Base-by-base conservation (phyloP, 1,284 basidiomycete species). In the Malassezia slooffiae region DNA sequence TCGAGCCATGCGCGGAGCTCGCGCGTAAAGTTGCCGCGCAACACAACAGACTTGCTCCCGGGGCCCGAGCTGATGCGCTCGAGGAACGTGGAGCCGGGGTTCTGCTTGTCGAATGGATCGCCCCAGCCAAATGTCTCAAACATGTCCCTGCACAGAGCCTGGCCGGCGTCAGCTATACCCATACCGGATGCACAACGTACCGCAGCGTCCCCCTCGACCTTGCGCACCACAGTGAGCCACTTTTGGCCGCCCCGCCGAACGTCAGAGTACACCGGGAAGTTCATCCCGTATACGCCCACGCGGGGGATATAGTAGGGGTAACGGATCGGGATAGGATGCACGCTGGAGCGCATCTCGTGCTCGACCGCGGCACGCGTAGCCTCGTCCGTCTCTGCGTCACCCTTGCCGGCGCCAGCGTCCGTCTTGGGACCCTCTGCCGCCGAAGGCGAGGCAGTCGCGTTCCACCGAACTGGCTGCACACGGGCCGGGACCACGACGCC, bases 231-330 rank as follows among this genome's bases (percentile, higher is more conserved):
- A 16, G 59, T 62, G 20, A 58, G 44, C 31, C 33, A 50, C 15
- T 52, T 46, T 0, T 45, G 54, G 13, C 57, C 55, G 20, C 55
- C 55, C 32, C 55, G 50, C 21, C 57, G 54, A 2, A 54, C 22
- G 28, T 59, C 55, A 10, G 55, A 49, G 43, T 62, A 62, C 19
- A 62, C 59, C 19, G 59, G 59, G n/a, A 57, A 43, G 4, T 34
- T 48, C 27, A 45, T 44, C 28, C 34, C 39, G 5, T 47, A 47
- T 32, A 53, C 47, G 12, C 59, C 59, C 5, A 62, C 57, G 11
- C 59, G 54, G 0, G 55, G 52, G 19, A 62, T 55, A 39, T 54
- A 62, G 47, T 62, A 62, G 27, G 40, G 47, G 40, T 62, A 50
- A 24, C 31, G 28, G 1, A 62, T 28, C 37, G 8, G 34, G 11